These are phyloP conservation scores for Podila epicladia DNA, from an alignment of 192 early-diverging fungal species.

Conservation along the genomic window DNA sequence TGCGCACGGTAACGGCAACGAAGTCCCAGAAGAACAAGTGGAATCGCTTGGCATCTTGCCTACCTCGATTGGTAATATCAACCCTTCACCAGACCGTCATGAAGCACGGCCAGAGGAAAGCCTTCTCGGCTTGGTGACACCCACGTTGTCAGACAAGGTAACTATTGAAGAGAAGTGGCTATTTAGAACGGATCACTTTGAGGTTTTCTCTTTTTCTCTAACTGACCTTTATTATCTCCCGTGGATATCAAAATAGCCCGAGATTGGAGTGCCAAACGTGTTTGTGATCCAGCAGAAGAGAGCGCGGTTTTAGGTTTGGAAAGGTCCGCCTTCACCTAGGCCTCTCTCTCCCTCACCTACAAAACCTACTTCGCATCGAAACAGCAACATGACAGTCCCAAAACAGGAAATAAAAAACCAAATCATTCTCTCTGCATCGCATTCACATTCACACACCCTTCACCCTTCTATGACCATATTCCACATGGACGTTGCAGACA, in stretches of 20 bases:
- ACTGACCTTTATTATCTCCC: background rate
- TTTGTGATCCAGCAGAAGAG: constrained; percentile 60
- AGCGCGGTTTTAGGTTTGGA: constrained; percentile 11
- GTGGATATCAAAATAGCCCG: constrained; percentile 52
- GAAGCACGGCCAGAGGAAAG: background rate
- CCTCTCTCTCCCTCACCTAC: background rate
- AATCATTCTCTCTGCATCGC: background rate
- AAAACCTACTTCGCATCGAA: background rate
- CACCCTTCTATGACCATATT: constrained; percentile 38
- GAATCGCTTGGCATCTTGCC: background rate
- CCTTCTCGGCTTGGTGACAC: background rate
- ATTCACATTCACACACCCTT: background rate
- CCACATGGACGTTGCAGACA: constrained; percentile 59
- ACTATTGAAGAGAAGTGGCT: background rate
- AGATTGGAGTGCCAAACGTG: constrained; percentile 71
- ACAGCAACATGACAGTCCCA: no score
- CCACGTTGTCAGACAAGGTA: constrained; percentile 3
- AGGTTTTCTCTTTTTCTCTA: constrained; percentile 4
- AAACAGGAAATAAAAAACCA: constrained; percentile 3
- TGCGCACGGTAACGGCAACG: background rate
- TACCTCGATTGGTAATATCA: background rate
- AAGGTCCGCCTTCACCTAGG: background rate
- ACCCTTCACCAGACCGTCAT: background rate
- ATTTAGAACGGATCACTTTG: no score
- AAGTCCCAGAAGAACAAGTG: background rate